These are phyloP conservation scores for Rhodamnia rubescens DNA, from an alignment of 345 rosid species.

Conservation along the genomic window DNA sequence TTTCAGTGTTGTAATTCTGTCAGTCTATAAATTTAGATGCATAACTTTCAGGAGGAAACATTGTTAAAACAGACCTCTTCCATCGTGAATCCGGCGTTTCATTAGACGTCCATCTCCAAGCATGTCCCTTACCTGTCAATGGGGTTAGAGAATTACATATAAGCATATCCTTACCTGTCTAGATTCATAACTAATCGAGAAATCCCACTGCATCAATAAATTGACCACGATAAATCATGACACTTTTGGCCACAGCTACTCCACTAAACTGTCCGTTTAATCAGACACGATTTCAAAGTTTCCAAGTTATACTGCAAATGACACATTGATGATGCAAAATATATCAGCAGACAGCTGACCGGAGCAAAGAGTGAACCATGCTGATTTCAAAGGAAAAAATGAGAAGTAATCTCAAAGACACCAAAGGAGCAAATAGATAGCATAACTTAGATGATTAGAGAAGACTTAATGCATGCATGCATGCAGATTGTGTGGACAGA, in stretches of 20 bases:
- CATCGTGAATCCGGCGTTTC: conserved; percentile 81
- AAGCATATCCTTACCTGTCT: neutral
- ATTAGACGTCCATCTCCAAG: conserved; percentile 96
- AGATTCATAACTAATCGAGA: neutral
- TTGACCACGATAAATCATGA: neutral
- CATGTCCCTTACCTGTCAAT: conserved; percentile 83
- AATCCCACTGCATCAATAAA: neutral
- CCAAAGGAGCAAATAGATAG: neutral
- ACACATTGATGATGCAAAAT: neutral
- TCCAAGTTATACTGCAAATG: neutral
- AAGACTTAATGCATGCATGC: neutral
- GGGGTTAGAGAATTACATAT: neutral
- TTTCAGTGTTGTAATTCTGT: neutral
- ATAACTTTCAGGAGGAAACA: neutral
- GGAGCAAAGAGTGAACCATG: neutral
- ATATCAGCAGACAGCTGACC: neutral
- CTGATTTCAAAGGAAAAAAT: neutral
- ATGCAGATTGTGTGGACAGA: neutral
- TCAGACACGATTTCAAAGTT: neutral
- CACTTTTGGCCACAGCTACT: neutral
- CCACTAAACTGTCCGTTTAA: neutral
- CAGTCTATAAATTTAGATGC: neutral
- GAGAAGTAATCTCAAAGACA: neutral
- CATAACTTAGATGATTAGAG: neutral
- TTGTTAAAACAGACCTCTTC: conserved; percentile 46